Evolutionary conservation across 2,329 filamentous ascomycete genomes (phyloP), one percentile per base, ranked within the genome.

Genomic region (Pyrenophora tritici-repentis): DNA sequence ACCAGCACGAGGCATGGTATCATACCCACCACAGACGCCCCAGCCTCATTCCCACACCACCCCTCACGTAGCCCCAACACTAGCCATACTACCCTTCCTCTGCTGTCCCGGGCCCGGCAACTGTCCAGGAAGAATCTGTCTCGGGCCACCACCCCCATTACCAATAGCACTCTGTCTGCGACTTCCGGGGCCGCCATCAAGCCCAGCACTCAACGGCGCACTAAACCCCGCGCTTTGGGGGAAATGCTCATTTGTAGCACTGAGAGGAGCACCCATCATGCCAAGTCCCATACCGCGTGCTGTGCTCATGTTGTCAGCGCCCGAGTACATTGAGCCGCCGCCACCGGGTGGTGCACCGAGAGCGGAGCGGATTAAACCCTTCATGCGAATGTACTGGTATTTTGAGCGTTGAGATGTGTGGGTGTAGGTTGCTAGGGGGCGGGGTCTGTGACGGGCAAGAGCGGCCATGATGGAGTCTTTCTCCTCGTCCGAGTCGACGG

Each of bases 401-500:
- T 84, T 86, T 20, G 67, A 65, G 40, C 68, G 65, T 36, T 76
- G 70, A 78, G 83, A 67, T 43, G 84, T 78, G 31, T 79, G 71
- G 2, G 76, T 76, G 42, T 89, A 86, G 6, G 86, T 84, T 22
- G 90, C 82, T 4, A 96, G 77, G 0, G 93, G 92, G 56, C 87
- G 86, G 0, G 93, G 92, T 36, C 86, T 86, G 76, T 90, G 91
- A 46, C 86, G 84, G 18, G 86, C 80, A 26, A 81, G 82, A 6
- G 90, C 89, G 26, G 83, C 80, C 91, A 97, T 96, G 43, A 97
- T 90, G 0, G 88, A 83, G 41, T 91, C 87, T 42, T 90, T 91
- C 74, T 99, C 94, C 77, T 97, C 94, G 69, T 99, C 94, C 2
- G 90, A 94, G 73, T 99, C 94, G 32, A 99, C 85, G 1, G 90